These are phyloP conservation scores for Leccinellum luteum DNA, from an alignment of 768 basidiomycete species.

Conservation along the genomic window DNA sequence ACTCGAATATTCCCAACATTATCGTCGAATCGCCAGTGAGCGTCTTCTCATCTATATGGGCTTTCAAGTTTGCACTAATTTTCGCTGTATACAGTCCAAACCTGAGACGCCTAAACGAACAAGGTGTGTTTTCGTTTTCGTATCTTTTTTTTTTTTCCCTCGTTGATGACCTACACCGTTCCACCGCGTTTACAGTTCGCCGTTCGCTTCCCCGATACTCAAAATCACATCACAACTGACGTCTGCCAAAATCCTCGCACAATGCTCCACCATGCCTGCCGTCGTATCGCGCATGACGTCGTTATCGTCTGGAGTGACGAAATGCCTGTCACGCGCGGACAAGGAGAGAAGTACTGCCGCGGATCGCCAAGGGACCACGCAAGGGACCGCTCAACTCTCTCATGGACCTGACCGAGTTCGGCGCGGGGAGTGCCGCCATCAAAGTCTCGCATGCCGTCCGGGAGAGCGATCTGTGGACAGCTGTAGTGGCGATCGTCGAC, in stretches of 20 bases:
- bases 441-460: conserved; percentile 70
- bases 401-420: conserved; percentile 65
- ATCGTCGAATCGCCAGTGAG: conserved; percentile 48
- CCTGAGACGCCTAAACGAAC: conserved; percentile 56
- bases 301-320: conserved; percentile 26
- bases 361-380: conserved; percentile 70
- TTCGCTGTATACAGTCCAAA: conserved; percentile 34
- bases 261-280: conserved; percentile 87
- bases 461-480: conserved; percentile 63
- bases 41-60: not conserved
- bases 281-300: conserved; percentile 58
- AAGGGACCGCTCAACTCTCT: conserved; percentile 72
- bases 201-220: conserved; percentile 55
- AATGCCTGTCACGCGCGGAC: conserved; percentile 55
- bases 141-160: not conserved
- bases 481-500: conserved; percentile 18
- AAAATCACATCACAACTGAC: conserved; percentile 49
- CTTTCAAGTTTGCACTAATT: not conserved
- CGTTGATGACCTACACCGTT: no score
- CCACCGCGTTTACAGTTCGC: conserved; percentile 65
- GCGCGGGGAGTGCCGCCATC: conserved; percentile 62
- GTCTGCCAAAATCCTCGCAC: conserved; percentile 75
- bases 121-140: conserved; percentile 39
- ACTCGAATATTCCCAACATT: conserved; percentile 40
- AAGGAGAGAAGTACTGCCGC: conserved; percentile 71